Conservation (phyloP, 805 yeast species). For the Hanseniaspora clermontiae region DNA sequence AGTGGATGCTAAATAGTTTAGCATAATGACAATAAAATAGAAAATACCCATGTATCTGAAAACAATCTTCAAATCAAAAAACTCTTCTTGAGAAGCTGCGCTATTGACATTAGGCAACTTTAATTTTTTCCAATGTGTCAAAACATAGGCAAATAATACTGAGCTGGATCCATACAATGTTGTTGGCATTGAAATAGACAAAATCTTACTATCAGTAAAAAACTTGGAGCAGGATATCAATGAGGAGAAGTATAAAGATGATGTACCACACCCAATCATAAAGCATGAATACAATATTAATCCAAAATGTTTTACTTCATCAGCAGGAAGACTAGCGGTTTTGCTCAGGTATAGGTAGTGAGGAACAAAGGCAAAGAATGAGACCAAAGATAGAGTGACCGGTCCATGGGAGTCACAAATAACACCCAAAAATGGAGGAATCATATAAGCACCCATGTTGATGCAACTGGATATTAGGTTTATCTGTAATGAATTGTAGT, state of each 20-base stretch:
- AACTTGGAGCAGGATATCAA: slow-evolving; percentile 72
- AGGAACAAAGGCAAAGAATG: slow-evolving; percentile 51
- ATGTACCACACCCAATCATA: slow-evolving; percentile 58
- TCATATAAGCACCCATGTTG: slow-evolving; percentile 70
- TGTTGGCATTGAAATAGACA: slow-evolving; percentile 81
- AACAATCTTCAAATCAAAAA: slow-evolving; percentile 38
- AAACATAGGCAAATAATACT: slow-evolving; percentile 51
- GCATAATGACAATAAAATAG: slow-evolving; percentile 43
- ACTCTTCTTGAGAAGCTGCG: not conserved
- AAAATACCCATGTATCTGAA: slow-evolving; percentile 41
- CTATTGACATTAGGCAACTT: not conserved
- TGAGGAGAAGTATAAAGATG: slow-evolving; percentile 58
- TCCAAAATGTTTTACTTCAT: slow-evolving; percentile 23
- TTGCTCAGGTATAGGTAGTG: slow-evolving; percentile 38
- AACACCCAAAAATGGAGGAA: slow-evolving; percentile 71
- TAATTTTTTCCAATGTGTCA: slow-evolving; percentile 28
- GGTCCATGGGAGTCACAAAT: slow-evolving; percentile 81
- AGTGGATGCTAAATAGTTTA: slow-evolving; percentile 54
- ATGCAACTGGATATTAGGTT: slow-evolving; percentile 65
- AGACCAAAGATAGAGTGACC: slow-evolving; percentile 49
- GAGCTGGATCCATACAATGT: slow-evolving; percentile 78
- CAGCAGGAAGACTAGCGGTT: slow-evolving; percentile 31
- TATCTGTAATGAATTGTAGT: slow-evolving; percentile 51
- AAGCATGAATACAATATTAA: slow-evolving; percentile 40
- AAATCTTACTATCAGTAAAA: slow-evolving; percentile 61